phyloP scores from a whole-genome alignment of 2,329 filamentous ascomycete genomes.

The Colletotrichum limetticola region DNA sequence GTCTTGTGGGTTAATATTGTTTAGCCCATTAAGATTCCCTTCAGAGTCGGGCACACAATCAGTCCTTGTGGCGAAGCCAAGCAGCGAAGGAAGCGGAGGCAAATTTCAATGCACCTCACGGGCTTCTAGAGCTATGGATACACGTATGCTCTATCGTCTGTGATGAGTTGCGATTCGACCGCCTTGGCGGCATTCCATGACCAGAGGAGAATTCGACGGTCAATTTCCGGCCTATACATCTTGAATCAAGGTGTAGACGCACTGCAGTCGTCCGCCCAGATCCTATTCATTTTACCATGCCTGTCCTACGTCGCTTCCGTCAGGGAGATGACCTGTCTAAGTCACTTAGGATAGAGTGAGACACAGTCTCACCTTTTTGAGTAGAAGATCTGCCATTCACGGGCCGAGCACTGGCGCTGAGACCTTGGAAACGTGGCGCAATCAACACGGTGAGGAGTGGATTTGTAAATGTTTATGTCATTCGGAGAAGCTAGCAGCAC shows the following conservation, averaged over 20 bases:
- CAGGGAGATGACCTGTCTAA: background rate
- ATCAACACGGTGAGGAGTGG: background rate
- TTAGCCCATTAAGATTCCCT: background rate
- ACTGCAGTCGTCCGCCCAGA: background rate
- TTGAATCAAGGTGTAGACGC: background rate
- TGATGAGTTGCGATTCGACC: background rate
- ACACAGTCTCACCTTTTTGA: background rate
- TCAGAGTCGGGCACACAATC: background rate
- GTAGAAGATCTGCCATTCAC: background rate
- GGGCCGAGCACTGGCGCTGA: background rate
- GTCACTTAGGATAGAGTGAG: background rate
- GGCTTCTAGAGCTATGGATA: no score
- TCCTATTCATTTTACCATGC: background rate
- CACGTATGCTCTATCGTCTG: background rate
- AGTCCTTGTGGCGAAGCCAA: background rate
- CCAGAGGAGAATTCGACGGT: background rate
- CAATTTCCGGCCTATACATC: background rate
- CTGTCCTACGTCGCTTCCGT: background rate
- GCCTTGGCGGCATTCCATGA: background rate
- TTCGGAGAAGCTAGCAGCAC: background rate
- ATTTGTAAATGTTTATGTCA: background rate
- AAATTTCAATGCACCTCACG: background rate
- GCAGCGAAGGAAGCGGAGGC: constrained; percentile 16
- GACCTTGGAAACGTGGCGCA: background rate
- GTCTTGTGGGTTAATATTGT: background rate